Percentiles rank a stretch among this genome's conserved stretches.
These are phyloP conservation scores for Globisporangium camurandrum DNA, from an alignment of 352 stramenopile genomes.

Conservation along the genomic window DNA sequence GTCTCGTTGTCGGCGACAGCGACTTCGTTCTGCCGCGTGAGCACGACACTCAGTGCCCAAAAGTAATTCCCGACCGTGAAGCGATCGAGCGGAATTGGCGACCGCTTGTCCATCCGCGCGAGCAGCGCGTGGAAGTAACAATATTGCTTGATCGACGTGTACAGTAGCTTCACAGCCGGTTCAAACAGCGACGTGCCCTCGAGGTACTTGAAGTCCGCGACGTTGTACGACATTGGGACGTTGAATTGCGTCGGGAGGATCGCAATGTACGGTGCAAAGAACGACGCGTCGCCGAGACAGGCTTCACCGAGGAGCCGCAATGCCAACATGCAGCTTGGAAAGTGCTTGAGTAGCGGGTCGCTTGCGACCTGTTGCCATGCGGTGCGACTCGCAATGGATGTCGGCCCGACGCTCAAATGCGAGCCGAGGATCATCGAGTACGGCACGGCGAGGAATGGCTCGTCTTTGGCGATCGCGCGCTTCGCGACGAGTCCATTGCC, in stretches of 20 bases:
- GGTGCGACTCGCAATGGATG: conserved; percentile 1
- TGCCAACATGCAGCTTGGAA: conserved; percentile 35
- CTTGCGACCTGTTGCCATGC: conserved; percentile 20
- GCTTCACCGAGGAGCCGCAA: conserved; percentile 34
- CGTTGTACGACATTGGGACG: conserved; percentile 42
- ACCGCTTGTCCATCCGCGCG: conserved; percentile 14
- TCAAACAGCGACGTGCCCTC: conserved; percentile 28
- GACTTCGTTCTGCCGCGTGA: conserved; percentile 62
- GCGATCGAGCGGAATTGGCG: conserved; percentile 18
- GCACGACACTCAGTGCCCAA: conserved; percentile 43
- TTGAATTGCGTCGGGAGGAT: conserved; percentile 35
- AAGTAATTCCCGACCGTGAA: conserved; percentile 51
- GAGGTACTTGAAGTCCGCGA: conserved; percentile 32
- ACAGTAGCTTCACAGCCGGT: conserved; percentile 34
- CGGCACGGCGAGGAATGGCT: conserved; percentile 27
- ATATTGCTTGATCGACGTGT: conserved; percentile 61
- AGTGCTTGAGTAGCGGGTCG: conserved; percentile 29
- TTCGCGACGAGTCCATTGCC: conserved; percentile 25
- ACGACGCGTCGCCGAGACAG: conserved; percentile 13
- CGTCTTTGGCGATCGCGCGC: conserved; percentile 14
- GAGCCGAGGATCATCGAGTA: conserved; percentile 24
- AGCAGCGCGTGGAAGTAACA: conserved; percentile 31
- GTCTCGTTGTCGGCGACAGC: conserved; percentile 13
- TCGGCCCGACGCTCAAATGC: conserved; percentile 14
- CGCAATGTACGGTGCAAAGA: conserved; percentile 36